Evolutionary conservation across 345 rosid genomes (phyloP).

Genomic region (Lumnitzera racemosa): DNA sequence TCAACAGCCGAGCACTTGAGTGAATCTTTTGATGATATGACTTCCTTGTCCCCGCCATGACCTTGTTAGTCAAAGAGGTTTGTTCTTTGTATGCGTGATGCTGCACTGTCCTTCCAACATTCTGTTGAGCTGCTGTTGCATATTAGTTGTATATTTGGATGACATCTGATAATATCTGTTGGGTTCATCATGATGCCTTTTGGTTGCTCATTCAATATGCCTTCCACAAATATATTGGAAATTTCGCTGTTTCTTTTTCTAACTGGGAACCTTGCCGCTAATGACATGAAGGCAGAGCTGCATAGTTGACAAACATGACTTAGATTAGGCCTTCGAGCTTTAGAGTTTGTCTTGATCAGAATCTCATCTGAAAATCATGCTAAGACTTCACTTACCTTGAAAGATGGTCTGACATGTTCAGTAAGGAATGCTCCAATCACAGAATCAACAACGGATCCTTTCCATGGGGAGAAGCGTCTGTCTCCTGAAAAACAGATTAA

Average conservation of each 20-base stretch:
- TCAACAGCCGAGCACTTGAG: constrained; percentile 38
- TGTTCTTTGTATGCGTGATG: constrained; percentile 32
- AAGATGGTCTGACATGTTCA: constrained; percentile 86
- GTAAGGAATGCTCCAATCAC: constrained; percentile 95
- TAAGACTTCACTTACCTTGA: constrained; percentile 56
- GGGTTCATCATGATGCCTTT: constrained; percentile 31
- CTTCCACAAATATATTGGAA: constrained; percentile 18
- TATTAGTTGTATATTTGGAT: constrained; percentile 24
- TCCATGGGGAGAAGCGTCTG: constrained; percentile 95
- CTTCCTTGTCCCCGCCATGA: constrained; percentile 56
- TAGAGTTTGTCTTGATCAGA: no score
- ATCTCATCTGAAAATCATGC: constrained; percentile 1
- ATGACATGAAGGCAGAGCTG: constrained; percentile 96
- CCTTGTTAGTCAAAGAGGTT: constrained; percentile 29
- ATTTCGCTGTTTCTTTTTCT: constrained; percentile 27
- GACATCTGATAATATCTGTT: constrained; percentile 31
- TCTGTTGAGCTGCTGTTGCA: constrained; percentile 36
- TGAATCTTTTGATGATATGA: constrained; percentile 69
- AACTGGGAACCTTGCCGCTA: constrained; percentile 70
- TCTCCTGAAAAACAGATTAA: constrained; percentile 53
- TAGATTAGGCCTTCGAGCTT: no score
- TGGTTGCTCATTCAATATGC: constrained; percentile 51
- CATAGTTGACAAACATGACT: constrained; percentile 17
- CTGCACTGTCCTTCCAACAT: constrained; percentile 23
- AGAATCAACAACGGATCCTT: constrained; percentile 97